Evolutionary conservation across 2,329 filamentous ascomycete genomes (phyloP), one percentile per base, ranked within the genome.

Genomic region (Plenodomus lindquistii): DNA sequence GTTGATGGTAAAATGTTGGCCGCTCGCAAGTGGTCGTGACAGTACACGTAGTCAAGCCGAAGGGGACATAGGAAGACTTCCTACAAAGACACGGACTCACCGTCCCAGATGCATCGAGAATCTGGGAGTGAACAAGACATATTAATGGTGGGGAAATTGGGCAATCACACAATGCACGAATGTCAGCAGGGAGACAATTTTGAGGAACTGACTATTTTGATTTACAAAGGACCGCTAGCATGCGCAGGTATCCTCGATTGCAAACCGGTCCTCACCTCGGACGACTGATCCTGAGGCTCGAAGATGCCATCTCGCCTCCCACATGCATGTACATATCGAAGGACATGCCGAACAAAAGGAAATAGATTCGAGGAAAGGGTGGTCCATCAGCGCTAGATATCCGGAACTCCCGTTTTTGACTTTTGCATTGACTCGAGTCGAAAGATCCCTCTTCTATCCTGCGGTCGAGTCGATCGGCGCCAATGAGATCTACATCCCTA

Each of bases 211-310:
- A 63, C 57, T 54, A 60, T 59, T 69, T 71, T 62, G 65, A 70
- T 71, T 69, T 70, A 69, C 62, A 69, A 71, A 66, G 63, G 66
- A 68, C 68, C 68, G 62, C 67, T 70, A 67, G 73, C 73, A 73
- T 63, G 71, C 72, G 66, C 69, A 75, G 73, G 72, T 70, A 70
- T 77, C 74, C 74, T 77, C 72, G 72, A 76, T 73, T 67, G 70
- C 69, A 73, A 66, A 70, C 66, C 67, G 64, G 66, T 72, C 69
- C 69, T 73, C 65, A 63, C 71, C 67, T 60, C 55, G 62, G 65
- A 69, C 62, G 60, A 65, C 57, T 60, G 48, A 63, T 66, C 67
- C 59, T 60, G 60, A 69, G 52, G 67, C 68, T 71, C 68, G 68
- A 66, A 70, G 60, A 70, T 73, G 70, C 70, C 60, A 72, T 72